phyloP scores from a whole-genome alignment of 2,329 filamentous ascomycete genomes.

The Neonectria ditissima region DNA sequence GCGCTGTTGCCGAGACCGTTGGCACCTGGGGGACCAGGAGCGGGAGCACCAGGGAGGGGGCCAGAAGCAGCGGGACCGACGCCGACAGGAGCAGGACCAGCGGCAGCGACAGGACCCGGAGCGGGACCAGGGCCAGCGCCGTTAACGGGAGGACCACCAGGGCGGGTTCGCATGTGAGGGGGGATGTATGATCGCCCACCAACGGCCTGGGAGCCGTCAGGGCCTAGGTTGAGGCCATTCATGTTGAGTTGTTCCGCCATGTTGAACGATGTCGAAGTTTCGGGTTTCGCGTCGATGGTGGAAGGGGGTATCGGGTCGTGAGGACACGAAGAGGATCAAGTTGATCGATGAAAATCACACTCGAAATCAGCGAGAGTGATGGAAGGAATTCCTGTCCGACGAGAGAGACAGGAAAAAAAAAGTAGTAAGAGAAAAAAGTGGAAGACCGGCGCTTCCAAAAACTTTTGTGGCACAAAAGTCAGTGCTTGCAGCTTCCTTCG shows the following conservation, averaged over 20 bases:
- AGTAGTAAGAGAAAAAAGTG: constrained; percentile 47
- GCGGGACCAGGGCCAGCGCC: constrained; percentile 41
- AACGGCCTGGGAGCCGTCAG: constrained; percentile 50
- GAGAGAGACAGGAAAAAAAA: constrained; percentile 48
- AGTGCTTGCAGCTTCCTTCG: constrained; percentile 52
- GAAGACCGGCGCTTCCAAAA: constrained; percentile 50
- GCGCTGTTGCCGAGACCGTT: constrained; percentile 72
- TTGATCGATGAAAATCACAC: constrained; percentile 44
- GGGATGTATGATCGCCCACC: constrained; percentile 80
- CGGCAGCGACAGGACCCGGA: constrained; percentile 39
- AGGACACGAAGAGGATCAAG: constrained; percentile 34
- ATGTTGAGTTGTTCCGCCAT: constrained; percentile 91
- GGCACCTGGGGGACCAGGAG: constrained; percentile 43
- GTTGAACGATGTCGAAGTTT: constrained; percentile 54
- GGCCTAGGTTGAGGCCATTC: constrained; percentile 75
- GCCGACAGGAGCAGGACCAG: constrained; percentile 33
- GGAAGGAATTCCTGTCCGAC: constrained; percentile 47
- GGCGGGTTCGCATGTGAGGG: constrained; percentile 78
- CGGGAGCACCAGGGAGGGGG: constrained; percentile 29
- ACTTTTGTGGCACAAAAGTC: constrained; percentile 47
- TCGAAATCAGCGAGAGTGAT: constrained; percentile 45
- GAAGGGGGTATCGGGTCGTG: constrained; percentile 35
- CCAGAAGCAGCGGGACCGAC: constrained; percentile 27
- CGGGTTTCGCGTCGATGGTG: constrained; percentile 35
- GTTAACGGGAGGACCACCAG: constrained; percentile 54